Evolutionary conservation across 805 yeast species (phyloP).

Genomic region (Ogataea trehaloabstinens): DNA sequence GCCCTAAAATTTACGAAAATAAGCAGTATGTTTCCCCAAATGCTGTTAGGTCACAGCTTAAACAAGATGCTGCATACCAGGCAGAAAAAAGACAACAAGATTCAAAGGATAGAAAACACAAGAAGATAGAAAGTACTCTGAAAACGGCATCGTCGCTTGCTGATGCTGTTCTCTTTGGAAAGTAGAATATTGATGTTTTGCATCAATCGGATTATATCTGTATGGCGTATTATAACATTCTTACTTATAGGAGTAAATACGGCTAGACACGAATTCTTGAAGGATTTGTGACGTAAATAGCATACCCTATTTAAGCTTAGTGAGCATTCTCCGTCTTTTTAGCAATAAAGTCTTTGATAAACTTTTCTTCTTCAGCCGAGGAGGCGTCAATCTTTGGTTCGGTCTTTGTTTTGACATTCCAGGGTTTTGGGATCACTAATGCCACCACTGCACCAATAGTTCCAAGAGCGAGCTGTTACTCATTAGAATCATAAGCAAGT

Average conservation of each 20-base stretch:
- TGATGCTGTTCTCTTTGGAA: conserved; percentile 70
- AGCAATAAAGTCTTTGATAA: conserved; percentile 68
- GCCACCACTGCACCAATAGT: conserved; percentile 71
- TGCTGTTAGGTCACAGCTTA: conserved; percentile 85
- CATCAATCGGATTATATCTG: too few species aligned
- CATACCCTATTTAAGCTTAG: too few species aligned
- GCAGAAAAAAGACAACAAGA: conserved; percentile 79
- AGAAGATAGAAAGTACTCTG: conserved; percentile 70
- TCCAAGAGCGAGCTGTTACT: conserved; percentile 63
- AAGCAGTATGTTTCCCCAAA: conserved; percentile 96
- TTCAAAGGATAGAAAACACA: conserved; percentile 71
- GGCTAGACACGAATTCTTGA: too few species aligned
- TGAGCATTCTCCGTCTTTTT: too few species aligned
- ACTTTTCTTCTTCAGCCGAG: conserved; percentile 86
- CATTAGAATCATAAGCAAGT: neutral
- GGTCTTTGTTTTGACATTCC: conserved; percentile 56
- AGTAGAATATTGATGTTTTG: too few species aligned
- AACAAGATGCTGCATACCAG: conserved; percentile 73
- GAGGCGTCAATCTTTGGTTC: conserved; percentile 72
- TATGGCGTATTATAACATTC: too few species aligned
- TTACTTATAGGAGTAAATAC: too few species aligned
- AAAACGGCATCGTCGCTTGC: conserved; percentile 75
- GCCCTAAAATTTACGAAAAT: conserved; percentile 96
- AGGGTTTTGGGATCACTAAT: conserved; percentile 70
- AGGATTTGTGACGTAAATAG: too few species aligned